Conservation (phyloP, 805 yeast species). For the Tetrapisispora pingtungensis region DNA sequence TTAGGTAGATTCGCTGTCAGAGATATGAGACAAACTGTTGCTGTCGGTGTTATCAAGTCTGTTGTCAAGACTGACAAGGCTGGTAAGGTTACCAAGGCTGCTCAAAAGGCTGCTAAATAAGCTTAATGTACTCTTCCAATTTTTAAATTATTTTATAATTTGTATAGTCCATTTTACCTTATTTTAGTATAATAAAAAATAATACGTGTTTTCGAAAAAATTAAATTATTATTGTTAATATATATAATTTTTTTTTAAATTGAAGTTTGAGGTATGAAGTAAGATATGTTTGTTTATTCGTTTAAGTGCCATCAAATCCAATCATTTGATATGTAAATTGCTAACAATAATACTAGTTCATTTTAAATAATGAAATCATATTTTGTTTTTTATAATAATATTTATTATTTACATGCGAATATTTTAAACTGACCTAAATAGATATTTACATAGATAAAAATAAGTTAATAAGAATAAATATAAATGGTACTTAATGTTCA, state of each 20-base stretch:
- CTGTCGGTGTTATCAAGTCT: constrained; percentile 97
- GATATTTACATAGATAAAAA: background rate
- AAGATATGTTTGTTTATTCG: background rate
- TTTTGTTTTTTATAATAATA: background rate
- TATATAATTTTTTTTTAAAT: background rate
- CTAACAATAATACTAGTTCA: no score
- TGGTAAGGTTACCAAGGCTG: constrained; percentile 96
- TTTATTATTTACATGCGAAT: constrained; percentile 1
- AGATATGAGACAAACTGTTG: constrained; percentile 99
- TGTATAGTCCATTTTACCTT: constrained; percentile 2
- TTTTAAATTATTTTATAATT: background rate
- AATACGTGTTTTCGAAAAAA: background rate
- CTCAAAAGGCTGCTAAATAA: constrained; percentile 35
- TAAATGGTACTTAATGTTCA: no score
- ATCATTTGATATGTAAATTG: no score
- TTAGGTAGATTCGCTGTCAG: constrained; percentile 97
- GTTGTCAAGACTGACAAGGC: constrained; percentile 80
- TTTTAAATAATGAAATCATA: no score
- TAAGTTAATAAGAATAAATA: background rate
- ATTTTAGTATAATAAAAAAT: constrained; percentile 19
- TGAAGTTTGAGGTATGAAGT: no score
- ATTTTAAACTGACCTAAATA: background rate
- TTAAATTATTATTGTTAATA: background rate
- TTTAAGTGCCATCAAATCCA: no score
- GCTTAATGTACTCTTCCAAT: constrained; percentile 43